phyloP scores from a whole-genome alignment of 208 protist species.

The Jaenimonas drosophilae region DNA sequence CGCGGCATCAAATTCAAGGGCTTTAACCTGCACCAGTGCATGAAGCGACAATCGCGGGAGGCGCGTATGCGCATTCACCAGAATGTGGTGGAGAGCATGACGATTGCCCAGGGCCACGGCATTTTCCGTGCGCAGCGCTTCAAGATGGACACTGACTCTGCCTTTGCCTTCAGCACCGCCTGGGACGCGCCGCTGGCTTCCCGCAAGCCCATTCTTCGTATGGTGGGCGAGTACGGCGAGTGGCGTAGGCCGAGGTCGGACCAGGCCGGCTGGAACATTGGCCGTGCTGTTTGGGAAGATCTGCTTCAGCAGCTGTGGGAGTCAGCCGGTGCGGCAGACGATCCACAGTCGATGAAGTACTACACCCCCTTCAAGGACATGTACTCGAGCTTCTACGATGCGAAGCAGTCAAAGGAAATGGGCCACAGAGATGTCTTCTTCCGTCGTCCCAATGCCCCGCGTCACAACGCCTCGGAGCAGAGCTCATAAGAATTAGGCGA shows the following conservation, averaged over 20 bases:
- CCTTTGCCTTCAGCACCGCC: constrained; percentile 84
- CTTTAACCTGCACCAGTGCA: constrained; percentile 92
- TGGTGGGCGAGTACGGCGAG: constrained; percentile 89
- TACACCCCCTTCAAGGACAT: constrained; percentile 87
- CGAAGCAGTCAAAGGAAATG: constrained; percentile 80
- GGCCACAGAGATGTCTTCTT: constrained; percentile 86
- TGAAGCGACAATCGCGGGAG: constrained; percentile 68
- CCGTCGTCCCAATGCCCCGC: constrained; percentile 67
- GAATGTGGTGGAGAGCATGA: constrained; percentile 87
- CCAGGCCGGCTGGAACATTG: constrained; percentile 75
- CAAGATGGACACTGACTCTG: constrained; percentile 82
- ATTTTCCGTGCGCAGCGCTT: constrained; percentile 86
- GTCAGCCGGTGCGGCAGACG: constrained; percentile 65
- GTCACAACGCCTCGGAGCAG: constrained; percentile 72
- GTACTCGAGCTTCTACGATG: constrained; percentile 63
- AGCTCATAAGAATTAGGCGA: constrained; percentile 4
- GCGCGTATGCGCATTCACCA: constrained; percentile 83
- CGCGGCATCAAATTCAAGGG: constrained; percentile 85
- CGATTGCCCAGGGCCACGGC: constrained; percentile 78
- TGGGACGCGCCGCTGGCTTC: constrained; percentile 80
- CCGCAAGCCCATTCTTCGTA: constrained; percentile 78
- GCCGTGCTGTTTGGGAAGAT: constrained; percentile 79
- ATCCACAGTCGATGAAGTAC: constrained; percentile 89
- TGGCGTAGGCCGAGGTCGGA: constrained; percentile 75
- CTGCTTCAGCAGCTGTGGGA: constrained; percentile 84